Conservation (phyloP, 345 rosid genomes). For the Aquilaria malaccensis region DNA sequence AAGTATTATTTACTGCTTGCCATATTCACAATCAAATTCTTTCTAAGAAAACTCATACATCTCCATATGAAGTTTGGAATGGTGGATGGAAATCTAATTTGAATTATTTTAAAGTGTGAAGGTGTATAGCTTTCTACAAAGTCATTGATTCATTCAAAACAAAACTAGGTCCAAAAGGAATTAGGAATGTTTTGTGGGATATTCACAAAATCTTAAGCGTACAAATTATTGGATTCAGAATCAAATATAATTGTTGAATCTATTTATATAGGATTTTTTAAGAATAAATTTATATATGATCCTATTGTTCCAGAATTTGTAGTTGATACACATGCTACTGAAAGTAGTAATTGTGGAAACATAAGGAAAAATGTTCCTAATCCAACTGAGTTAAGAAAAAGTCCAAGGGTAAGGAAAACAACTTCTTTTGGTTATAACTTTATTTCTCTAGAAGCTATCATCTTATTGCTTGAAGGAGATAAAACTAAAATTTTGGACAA, state of each 20-base stretch:
- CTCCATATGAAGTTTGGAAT: slow-evolving; percentile 9
- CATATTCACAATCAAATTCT: slow-evolving; percentile 1
- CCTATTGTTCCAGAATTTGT: not conserved
- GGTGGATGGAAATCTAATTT: not conserved
- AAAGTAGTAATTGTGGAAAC: no score
- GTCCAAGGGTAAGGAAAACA: not conserved
- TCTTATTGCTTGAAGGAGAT: not conserved
- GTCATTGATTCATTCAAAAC: not conserved
- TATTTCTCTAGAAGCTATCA: not conserved
- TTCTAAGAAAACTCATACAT: not conserved
- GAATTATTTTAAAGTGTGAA: slow-evolving; percentile 7
- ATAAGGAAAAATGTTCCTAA: no score
- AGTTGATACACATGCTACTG: no score
- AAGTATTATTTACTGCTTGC: not conserved
- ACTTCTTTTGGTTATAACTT: not conserved
- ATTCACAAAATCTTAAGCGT: not conserved
- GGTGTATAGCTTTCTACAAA: not conserved
- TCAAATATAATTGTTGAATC: not conserved
- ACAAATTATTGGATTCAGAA: not conserved
- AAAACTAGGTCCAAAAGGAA: no score
- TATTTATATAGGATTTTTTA: not conserved
- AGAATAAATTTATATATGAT: not conserved
- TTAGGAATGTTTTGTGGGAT: not conserved
- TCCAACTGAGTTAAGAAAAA: not conserved
- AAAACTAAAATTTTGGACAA: not conserved